A percentile compares a stretch with the other conserved stretches of the same genome.
Conservation (phyloP, 2,329 filamentous ascomycete species). For the Graphilbum ipis-grandicollis region DNA sequence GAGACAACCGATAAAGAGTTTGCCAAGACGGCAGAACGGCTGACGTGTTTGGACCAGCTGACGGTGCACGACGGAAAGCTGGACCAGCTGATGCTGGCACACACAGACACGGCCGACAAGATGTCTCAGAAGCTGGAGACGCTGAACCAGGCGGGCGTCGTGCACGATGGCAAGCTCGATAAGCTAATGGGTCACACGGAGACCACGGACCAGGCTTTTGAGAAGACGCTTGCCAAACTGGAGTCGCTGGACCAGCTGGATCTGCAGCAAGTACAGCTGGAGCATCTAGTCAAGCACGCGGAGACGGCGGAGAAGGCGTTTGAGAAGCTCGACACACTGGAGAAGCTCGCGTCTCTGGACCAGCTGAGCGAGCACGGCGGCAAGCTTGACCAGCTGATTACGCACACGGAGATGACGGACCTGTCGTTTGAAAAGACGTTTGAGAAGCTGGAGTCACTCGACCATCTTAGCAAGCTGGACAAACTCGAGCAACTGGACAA, state of each 20-base stretch:
- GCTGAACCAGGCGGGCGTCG: not conserved
- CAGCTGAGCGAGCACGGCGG: not conserved
- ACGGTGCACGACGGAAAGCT: constrained; percentile 5
- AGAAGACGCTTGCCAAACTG: not conserved
- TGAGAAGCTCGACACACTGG: not conserved
- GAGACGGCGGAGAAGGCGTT: constrained; percentile 26
- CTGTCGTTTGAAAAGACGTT: too few species aligned
- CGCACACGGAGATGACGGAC: constrained; percentile 36
- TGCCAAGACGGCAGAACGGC: too few species aligned
- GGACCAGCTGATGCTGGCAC: constrained; percentile 31
- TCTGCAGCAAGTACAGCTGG: constrained; percentile 32
- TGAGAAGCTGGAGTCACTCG: not conserved
- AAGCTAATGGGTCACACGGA: constrained; percentile 44
- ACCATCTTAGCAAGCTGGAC: constrained; percentile 33
- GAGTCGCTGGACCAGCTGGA: not conserved
- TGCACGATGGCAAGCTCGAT: constrained; percentile 11
- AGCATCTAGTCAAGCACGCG: constrained; percentile 26
- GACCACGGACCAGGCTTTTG: constrained; percentile 37
- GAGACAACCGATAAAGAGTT: not conserved
- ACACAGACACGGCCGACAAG: constrained; percentile 55
- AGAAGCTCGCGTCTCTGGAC: constrained; percentile 1
- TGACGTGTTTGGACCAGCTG: not conserved
- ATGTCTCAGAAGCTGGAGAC: constrained; percentile 3
- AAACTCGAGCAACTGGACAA: constrained; percentile 42
- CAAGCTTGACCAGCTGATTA: constrained; percentile 17